These are phyloP conservation scores for Striga asiatica DNA, from an alignment of 257 asterid genomes.

Conservation along the genomic window DNA sequence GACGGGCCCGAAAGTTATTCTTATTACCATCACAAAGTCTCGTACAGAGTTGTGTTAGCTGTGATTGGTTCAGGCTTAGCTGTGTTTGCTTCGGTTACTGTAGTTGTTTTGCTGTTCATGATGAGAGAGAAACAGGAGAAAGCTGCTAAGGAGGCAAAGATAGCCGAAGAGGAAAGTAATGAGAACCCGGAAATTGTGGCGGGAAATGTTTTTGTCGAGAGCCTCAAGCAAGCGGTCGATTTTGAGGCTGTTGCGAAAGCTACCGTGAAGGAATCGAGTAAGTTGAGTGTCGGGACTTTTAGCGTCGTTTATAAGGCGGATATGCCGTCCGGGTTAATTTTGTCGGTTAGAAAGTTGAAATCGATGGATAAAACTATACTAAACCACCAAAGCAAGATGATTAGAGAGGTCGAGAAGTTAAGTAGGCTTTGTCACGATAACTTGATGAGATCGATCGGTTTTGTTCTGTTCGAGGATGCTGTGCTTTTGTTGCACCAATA, in stretches of 20 bases:
- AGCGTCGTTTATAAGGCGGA: slow-evolving; percentile 84
- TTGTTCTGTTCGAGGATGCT: slow-evolving; percentile 65
- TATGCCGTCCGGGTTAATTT: slow-evolving; percentile 86
- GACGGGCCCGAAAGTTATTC: slow-evolving; percentile 24
- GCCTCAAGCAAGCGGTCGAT: slow-evolving; percentile 76
- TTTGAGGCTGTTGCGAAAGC: slow-evolving; percentile 78
- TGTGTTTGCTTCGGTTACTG: slow-evolving; percentile 62
- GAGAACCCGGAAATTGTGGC: slow-evolving; percentile 61
- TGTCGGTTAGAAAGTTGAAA: slow-evolving; percentile 65
- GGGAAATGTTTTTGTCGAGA: slow-evolving; percentile 72
- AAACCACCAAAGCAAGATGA: slow-evolving; percentile 73
- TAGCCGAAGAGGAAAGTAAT: slow-evolving; percentile 24
- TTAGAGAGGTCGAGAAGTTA: slow-evolving; percentile 81
- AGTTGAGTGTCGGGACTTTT: slow-evolving; percentile 64
- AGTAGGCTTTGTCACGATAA: slow-evolving; percentile 77
- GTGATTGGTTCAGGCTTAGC: slow-evolving; percentile 92
- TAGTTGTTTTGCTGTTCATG: slow-evolving; percentile 75
- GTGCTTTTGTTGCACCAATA: slow-evolving; percentile 62
- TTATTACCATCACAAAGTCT: slow-evolving; percentile 64
- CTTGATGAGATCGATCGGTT: slow-evolving; percentile 76
- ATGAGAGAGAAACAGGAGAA: slow-evolving; percentile 88
- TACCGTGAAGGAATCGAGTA: slow-evolving; percentile 60
- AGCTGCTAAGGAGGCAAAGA: slow-evolving; percentile 38
- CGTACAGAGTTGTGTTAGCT: slow-evolving; percentile 64
- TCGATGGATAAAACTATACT: slow-evolving; percentile 67